Base-by-base conservation (phyloP, 352 stramenopile species). In the Phytopythium montanum region DNA sequence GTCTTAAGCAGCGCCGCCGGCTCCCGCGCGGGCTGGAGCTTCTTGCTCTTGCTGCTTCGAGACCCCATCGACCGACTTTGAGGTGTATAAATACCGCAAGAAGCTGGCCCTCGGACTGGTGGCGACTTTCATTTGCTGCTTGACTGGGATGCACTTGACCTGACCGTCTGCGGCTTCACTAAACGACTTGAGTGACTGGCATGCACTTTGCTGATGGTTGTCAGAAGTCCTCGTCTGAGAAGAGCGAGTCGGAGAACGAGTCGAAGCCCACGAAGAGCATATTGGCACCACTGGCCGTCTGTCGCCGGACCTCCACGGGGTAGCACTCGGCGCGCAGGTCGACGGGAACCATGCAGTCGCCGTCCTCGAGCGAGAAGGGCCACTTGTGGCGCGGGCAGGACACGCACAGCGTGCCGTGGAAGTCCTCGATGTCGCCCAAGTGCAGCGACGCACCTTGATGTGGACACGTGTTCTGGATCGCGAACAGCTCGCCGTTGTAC, bases 341-440 rank as follows among this genome's bases (percentile, higher is more conserved):
- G 2, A 72, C 59, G 0, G 66, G 62, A 52, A 94, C 59, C 36
- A 87, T 71, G 62, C 83, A 92, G 51, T 78, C 80, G 16, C 86
- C 86, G 26, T 90, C 79, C 39, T 85, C 76, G 12, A 95, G 68
- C 18, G 85, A 90, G 59, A 93, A 95, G 0, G 84, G 84, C 81
- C 81, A 95, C 52, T 85, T 85, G 61, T 95, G 86, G 18, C 77
- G 81, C 28, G 86, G 86, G 36, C 86, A 95, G 34, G 84, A 79
- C 34, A 95, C 64, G 51, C 84, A 95, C 0, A 83, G 54, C 28
- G 59, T 73, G 42, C 81, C 84, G 62, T 89, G 80, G 26, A 90
- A 82, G 33, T 94, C 84, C 75, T 95, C 86, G 28, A 95, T 95
- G 60, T 95, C 86, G 9, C 86, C 86, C n/a, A 93, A 56, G 52